Evolutionary conservation across 768 basidiomycete genomes (phyloP), one percentile per base, ranked within the genome.

Genomic region (Leccinum variicolor): DNA sequence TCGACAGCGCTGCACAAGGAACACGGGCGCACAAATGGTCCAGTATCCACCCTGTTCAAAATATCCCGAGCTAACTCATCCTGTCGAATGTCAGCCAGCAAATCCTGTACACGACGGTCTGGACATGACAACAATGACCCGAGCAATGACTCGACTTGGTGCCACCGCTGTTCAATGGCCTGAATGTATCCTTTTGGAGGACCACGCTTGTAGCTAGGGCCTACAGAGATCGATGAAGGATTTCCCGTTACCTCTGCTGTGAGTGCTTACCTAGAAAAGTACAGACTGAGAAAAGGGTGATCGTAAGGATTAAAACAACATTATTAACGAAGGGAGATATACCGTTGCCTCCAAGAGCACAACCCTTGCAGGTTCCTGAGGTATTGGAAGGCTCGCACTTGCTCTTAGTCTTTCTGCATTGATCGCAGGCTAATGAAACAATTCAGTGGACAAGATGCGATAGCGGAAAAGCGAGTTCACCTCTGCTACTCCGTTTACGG

Each of bases 181-280:
- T 94, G 90, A 51, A 95, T 94, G 69, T 95, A 95, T 19, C 93
- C 93, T 67, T 92, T 92, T 6, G 90, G 90, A 10, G 89, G 89
- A 10, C 92, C 92, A 9, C 92, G 86, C 67, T 89, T 89, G 70
- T 87, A 87, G 66, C 86, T 89, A 0, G 88, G 88, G 47, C 86
- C 89, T 90, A 54, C 14, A 47, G 29, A 52, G 55, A 43, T 56
- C 54, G 39, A 23, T 57, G 3, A 53, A 28, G n/a, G 41, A 14
- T 49, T 25, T 48, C 43, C 28, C 23, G 25, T 36, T 9, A 45
- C 25, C 19, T 26, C 26, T 36, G 39, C 3, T 17, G 33, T 28
- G 31, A 52, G 52, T 23, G 28, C 60, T 59, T 70, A 84, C 84
- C 84, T 64, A 85, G 74, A 72, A 83, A 89, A 43, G 88, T 86